Evolutionary conservation across 768 basidiomycete species (phyloP), one percentile per base, ranked within the genome.

Genomic region (Psilocybe subaeruginosa): DNA sequence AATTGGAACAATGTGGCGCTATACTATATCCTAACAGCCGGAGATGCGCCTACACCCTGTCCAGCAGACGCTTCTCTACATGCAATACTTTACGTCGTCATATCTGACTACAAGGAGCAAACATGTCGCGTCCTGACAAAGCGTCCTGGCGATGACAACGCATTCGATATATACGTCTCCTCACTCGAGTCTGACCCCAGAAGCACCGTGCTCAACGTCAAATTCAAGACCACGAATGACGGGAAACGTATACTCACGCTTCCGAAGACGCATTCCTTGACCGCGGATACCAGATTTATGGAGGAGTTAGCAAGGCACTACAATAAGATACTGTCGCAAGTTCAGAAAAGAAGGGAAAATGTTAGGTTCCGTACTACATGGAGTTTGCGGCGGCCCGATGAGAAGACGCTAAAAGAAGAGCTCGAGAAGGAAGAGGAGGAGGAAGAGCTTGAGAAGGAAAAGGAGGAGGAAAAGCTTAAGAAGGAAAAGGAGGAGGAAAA

Each of bases 21-120:
- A 11, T 64, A 60, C 30, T 64, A 64, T 37, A 56, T 60, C 43
- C 37, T 60, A 0, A 60, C 58, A 12, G 58, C 48, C 9, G 19
- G 41, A 33, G 49, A 48, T 17, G 5, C 35, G 9, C 46, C 19
- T 23, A 14, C 39, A 7, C 6, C 41, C 9, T 45, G 41, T 37
- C 37, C 48, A 14, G 14, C 19, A 12, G 33, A 27, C 29, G 31
- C n/a, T 31, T 35, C 16, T 17, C 33, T 50, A 58, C 57, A 35
- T 9, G 55, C 54, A 29, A 47, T 56, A 6, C 63, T 64, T 4
- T 64, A 64, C 45, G 52, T 64, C 23, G 31, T 60, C 16, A 27
- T 64, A 37, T 48, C 8, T 14, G 59, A 59, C 19, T 54, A 57
- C 54, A 64, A 53, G 37, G 63, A 64, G n/a, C 58, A 57, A 56